These are phyloP conservation scores for Parachlorella kessleri DNA, from an alignment of 139 green algal genomes.

Conservation along the genomic window DNA sequence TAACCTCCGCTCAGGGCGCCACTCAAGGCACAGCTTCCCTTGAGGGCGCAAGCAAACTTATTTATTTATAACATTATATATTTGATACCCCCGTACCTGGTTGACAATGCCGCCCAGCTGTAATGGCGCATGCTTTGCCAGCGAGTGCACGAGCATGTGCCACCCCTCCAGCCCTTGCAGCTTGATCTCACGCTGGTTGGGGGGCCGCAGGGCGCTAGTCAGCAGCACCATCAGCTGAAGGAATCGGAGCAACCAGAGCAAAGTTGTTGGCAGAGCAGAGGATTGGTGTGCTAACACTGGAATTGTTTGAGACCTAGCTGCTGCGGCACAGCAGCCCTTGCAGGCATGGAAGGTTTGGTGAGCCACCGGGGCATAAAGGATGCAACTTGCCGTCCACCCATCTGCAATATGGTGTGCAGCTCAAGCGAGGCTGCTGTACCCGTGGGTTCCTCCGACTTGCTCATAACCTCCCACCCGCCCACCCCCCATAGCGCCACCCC, in stretches of 20 bases:
- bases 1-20: too few relatives aligned
- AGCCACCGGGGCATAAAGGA: not conserved
- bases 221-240: constrained; percentile 59
- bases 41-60: not conserved
- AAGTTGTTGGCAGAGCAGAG: too few relatives aligned
- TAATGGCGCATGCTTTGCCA: constrained; percentile 42
- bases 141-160: constrained; percentile 43
- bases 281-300: too few relatives aligned
- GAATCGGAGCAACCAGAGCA: too few relatives aligned
- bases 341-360: not conserved
- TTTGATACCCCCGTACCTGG: constrained; percentile 49
- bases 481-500: not conserved
- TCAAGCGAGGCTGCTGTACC: too few relatives aligned
- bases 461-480: too few relatives aligned
- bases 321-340: too few relatives aligned
- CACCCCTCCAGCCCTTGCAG: constrained; percentile 59
- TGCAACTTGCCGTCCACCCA: too few relatives aligned
- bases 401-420: too few relatives aligned
- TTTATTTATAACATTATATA: not conserved
- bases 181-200: constrained; percentile 36
- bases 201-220: constrained; percentile 20
- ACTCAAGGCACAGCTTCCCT: not conserved
- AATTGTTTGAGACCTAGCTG: too few relatives aligned
- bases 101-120: constrained; percentile 64
- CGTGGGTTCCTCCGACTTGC: too few relatives aligned